These are phyloP conservation scores for Neurospora sp. DNA, from an alignment of 495 filamentous ascomycete species.

Conservation along the genomic window DNA sequence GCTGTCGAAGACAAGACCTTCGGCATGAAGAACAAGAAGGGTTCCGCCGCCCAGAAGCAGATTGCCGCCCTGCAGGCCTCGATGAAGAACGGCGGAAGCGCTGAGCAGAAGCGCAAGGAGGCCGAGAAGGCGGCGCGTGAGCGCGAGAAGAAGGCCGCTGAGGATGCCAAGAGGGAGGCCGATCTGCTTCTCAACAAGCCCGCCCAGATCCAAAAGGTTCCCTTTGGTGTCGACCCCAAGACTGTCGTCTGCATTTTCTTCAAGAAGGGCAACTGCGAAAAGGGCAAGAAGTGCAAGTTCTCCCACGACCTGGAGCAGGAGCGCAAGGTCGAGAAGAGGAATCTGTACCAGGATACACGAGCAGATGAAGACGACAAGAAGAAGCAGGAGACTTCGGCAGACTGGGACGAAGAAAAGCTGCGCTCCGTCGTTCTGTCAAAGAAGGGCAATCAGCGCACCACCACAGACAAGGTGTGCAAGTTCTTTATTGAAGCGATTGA, in stretches of 20 bases:
- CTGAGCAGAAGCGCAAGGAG: slow-evolving; percentile 79
- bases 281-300: slow-evolving; percentile 97
- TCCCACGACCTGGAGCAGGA: slow-evolving; percentile 83
- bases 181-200: slow-evolving; percentile 85
- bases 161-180: slow-evolving; percentile 69
- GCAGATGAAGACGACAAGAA: slow-evolving; percentile 67
- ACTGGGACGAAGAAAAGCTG: slow-evolving; percentile 97
- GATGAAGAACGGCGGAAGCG: slow-evolving; percentile 57
- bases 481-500: slow-evolving; percentile 97
- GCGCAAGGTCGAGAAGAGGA: slow-evolving; percentile 84
- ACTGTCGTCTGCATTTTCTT: slow-evolving; percentile 93
- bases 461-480: slow-evolving; percentile 98
- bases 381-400: slow-evolving; percentile 84
- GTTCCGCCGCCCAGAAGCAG: slow-evolving; percentile 73
- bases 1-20: slow-evolving; percentile 90
- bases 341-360: slow-evolving; percentile 80
- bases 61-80: slow-evolving; percentile 73
- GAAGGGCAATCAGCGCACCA: slow-evolving; percentile 92
- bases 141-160: slow-evolving; percentile 72
- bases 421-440: slow-evolving; percentile 84
- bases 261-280: slow-evolving; percentile 96
- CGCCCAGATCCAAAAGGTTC: slow-evolving; percentile 88
- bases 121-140: slow-evolving; percentile 80
- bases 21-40: slow-evolving; percentile 99
- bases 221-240: slow-evolving; percentile 96